phyloP scores from a whole-genome alignment of 768 basidiomycete species.

The Tylopilus rubrobrunneus region DNA sequence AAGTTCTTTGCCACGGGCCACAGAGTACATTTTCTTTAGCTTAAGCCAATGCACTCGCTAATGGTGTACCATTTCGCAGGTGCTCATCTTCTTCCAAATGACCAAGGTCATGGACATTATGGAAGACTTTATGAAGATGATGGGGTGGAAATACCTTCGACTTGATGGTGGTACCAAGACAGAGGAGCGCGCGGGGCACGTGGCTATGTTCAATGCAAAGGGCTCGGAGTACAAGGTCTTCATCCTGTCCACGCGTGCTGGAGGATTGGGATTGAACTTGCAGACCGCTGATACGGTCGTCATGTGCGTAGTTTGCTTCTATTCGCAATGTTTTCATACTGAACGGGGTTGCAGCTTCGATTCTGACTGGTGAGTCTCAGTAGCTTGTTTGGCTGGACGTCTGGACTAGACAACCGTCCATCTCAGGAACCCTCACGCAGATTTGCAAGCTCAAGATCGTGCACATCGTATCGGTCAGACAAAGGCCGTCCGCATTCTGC shows the following conservation, averaged over 20 bases:
- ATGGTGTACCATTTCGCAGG: slow-evolving; percentile 40
- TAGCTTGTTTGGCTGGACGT: not conserved
- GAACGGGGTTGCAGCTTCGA: slow-evolving; percentile 53
- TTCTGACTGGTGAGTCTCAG: slow-evolving; percentile 55
- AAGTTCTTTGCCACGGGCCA: slow-evolving; percentile 93
- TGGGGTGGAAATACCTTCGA: slow-evolving; percentile 83
- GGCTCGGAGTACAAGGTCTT: slow-evolving; percentile 87
- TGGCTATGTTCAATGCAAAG: slow-evolving; percentile 85
- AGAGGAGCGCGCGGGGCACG: slow-evolving; percentile 86
- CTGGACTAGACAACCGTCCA: slow-evolving; percentile 1
- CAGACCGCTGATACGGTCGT: slow-evolving; percentile 97
- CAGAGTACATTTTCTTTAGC: slow-evolving; percentile 48
- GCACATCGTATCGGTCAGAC: slow-evolving; percentile 99
- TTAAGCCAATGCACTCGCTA: not conserved
- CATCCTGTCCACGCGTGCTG: slow-evolving; percentile 90
- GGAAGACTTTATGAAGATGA: slow-evolving; percentile 90
- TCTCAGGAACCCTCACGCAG: slow-evolving; percentile 92
- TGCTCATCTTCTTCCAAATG: slow-evolving; percentile 99
- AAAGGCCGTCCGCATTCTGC: slow-evolving; percentile 92
- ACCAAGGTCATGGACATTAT: slow-evolving; percentile 99
- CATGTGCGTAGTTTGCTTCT: slow-evolving; percentile 54
- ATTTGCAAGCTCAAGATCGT: slow-evolving; percentile 99
- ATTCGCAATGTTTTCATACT: slow-evolving; percentile 1
- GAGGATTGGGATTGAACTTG: slow-evolving; percentile 90
- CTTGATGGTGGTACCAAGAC: slow-evolving; percentile 97